Percentiles rank a stretch among this genome's conserved stretches.
Conservation (phyloP, 352 stramenopile species). For the Peronospora destructor region DNA sequence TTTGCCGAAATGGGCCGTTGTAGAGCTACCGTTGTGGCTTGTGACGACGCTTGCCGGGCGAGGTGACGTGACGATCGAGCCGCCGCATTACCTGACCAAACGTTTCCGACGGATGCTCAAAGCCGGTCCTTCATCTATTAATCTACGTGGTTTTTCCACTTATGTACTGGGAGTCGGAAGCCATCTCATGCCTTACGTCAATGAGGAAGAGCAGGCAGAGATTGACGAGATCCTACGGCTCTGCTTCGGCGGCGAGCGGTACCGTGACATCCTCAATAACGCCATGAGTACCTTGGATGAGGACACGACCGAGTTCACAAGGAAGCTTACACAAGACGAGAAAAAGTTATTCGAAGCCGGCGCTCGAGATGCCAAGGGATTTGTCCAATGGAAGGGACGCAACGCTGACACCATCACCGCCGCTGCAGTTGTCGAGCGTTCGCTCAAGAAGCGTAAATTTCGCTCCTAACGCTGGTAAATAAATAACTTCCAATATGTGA, state of each 20-base stretch:
- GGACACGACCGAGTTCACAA: constrained; percentile 80
- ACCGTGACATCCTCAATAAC: constrained; percentile 74
- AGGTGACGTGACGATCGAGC: constrained; percentile 48
- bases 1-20: constrained; percentile 33
- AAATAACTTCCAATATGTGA: constrained; percentile 8
- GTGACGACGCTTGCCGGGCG: constrained; percentile 42
- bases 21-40: constrained; percentile 80
- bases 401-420: constrained; percentile 58
- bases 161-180: constrained; percentile 69
- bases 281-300: constrained; percentile 78
- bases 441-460: constrained; percentile 58
- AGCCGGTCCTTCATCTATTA: constrained; percentile 61
- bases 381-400: constrained; percentile 71
- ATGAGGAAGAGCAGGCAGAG: constrained; percentile 36
- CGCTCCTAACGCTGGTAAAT: constrained; percentile 4
- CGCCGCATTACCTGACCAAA: constrained; percentile 56
- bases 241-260: constrained; percentile 69
- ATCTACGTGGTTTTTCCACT: constrained; percentile 66
- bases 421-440: constrained; percentile 47
- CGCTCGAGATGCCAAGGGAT: constrained; percentile 57
- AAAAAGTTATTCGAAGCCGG: constrained; percentile 66
- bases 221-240: constrained; percentile 78
- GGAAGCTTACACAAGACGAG: constrained; percentile 60
- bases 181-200: constrained; percentile 50
- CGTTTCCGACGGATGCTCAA: constrained; percentile 81